Evolutionary conservation across 1,139 yeast genomes (phyloP), one percentile per base, ranked within the genome.

Genomic region (Fermentozyma sake): DNA sequence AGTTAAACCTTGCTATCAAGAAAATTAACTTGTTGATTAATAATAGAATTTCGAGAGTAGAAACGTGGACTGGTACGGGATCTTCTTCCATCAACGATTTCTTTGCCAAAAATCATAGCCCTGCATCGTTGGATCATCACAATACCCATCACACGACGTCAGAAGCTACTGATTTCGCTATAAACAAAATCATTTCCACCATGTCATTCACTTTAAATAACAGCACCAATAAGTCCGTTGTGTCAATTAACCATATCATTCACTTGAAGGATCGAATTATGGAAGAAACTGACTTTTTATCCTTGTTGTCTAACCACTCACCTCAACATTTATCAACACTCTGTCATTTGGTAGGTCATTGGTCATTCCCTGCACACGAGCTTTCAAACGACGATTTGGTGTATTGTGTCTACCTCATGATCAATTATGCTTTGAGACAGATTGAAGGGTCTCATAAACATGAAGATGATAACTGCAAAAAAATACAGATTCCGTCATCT

Each of bases 281-380:
- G 20, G 25, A 47, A 4, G 69, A 64, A 30, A 55, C 74, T 23
- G 64, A 67, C 37, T 73, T 70, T 44, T 32, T 43, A 18, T 30
- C 37, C 12, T 42, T 66, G 30, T 49, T 66, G 29, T 37, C 48
- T 5, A 39, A 58, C 27, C 41, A 47, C 36, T 33, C 50, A 1
- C 39, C 49, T 6, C 34, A 34, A 8, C 65, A 60, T 35, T 46
- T 61, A 23, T 30, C 40, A 6, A 31, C 23, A 9, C 35, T 51
- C 12, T 40, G 50, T 28, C 59, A 58, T 35, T 45, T 55, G 22
- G 67, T 67, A 6, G 72, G 72, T 13, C 64, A 58, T 38, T 68
- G 72, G 72, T 72, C 74, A 31, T 81, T 81, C 48, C 79, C 79
- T 12, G 85, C 89, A 1, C 87, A 79, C 50, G 75, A 74, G 42